Evolutionary conservation across 345 rosid genomes (phyloP).

Genomic region (Aegle marmelos): DNA sequence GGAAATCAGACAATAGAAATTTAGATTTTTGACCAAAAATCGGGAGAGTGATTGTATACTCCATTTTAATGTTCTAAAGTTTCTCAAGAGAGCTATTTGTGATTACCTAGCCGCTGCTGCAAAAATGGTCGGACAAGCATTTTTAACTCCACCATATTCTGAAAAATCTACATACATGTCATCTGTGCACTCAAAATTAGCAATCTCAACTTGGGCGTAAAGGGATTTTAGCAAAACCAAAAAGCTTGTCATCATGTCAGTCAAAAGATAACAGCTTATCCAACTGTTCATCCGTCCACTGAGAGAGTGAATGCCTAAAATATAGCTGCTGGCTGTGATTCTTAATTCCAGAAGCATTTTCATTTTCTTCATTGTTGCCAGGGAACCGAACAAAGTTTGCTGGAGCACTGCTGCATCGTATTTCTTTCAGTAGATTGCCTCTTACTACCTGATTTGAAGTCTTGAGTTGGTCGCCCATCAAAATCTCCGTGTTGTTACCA

Average conservation of each 20-base stretch:
- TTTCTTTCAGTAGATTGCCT: constrained; percentile 11
- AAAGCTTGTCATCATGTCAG: constrained; percentile 17
- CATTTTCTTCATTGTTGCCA: neutral
- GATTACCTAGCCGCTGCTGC: neutral
- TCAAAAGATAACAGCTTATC: constrained; percentile 71
- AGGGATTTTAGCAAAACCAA: neutral
- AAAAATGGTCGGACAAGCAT: neutral
- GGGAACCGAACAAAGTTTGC: neutral
- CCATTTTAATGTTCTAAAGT: neutral
- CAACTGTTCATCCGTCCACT: constrained; percentile 89
- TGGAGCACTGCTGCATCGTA: constrained; percentile 7
- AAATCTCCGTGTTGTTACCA: neutral
- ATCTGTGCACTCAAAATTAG: neutral
- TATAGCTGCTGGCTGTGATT: constrained; percentile 14
- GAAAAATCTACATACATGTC: neutral
- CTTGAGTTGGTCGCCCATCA: constrained; percentile 12
- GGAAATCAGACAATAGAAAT: neutral
- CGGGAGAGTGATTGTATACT: neutral
- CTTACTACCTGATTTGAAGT: constrained; percentile 16
- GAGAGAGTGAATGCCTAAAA: constrained; percentile 40
- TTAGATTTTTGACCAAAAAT: too few relatives aligned
- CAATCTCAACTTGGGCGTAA: neutral
- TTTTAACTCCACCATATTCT: neutral
- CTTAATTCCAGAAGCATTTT: neutral
- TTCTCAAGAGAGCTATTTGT: neutral